These are phyloP conservation scores for Linnemannia zychae DNA, from an alignment of 192 early-diverging fungal genomes.

Conservation along the genomic window DNA sequence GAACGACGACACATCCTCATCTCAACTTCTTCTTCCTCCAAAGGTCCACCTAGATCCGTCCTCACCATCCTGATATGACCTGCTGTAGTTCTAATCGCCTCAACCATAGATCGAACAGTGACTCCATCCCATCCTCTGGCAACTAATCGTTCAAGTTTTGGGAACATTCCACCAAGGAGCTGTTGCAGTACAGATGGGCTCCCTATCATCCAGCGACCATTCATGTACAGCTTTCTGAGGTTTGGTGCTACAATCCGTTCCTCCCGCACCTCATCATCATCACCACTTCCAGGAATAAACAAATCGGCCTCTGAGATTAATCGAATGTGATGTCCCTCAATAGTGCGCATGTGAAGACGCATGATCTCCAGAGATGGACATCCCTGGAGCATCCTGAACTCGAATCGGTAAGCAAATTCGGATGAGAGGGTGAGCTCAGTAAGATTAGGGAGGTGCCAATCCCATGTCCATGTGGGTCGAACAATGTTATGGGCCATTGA, in stretches of 20 bases:
- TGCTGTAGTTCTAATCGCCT: background rate
- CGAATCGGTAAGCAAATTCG: background rate
- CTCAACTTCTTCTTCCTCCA: background rate
- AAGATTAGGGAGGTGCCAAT: background rate
- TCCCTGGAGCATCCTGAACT: background rate
- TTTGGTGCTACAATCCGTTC: background rate
- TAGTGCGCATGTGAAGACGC: background rate
- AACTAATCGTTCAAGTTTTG: background rate
- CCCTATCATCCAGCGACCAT: background rate
- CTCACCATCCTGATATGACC: background rate
- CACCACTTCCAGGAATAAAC: background rate
- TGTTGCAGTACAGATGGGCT: background rate
- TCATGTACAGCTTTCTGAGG: background rate
- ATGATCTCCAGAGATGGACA: background rate
- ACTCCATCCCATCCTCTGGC: background rate
- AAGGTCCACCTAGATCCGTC: background rate
- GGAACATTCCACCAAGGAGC: background rate
- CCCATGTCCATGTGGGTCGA: background rate
- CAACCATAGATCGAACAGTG: background rate
- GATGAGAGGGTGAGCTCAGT: background rate
- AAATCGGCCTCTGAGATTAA: background rate
- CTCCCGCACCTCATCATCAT: background rate
- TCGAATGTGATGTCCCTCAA: background rate
- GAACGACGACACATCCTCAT: background rate
- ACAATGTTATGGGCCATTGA: background rate